Evolutionary conservation across 2,329 filamentous ascomycete genomes (phyloP), one percentile per base, ranked within the genome.

Genomic region (Coniochaeta sp.): DNA sequence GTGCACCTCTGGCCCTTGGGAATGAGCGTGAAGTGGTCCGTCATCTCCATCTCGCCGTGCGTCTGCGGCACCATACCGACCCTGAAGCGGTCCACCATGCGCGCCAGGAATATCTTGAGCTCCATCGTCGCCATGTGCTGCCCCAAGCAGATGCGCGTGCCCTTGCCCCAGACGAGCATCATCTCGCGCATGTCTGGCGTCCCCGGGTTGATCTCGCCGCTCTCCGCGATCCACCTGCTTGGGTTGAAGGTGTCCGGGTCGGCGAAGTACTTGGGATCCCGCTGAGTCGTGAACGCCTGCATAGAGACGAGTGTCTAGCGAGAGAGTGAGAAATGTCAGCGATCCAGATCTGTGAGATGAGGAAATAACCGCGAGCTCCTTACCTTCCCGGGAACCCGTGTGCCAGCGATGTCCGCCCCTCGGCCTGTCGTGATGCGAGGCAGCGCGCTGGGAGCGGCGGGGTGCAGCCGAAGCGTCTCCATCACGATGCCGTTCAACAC

Each of bases 51-150:
- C 22, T 63, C 62, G 0, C 42, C 52, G 26, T 63, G 59, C 34
- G 62, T 63, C 30, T 55, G 38, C 22, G 55, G 34, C 26, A 55
- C 57, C 16, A 62, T 57, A 50, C 24, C 17, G 17, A 63, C 62
- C 22, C 36, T 38, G 44, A 62, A 63, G 12, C 47, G 55, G 16
- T 58, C 59, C 28, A 62, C 24, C 24, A 62, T 22, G 36, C 50
- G 30, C n/a, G 62, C 60, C 8, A 63, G 57, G 12, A 60, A 16
- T 24, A 63, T 59, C 60, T 63, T 63, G 30, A 60, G n/a, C 57
- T 63, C 60, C 62, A 63, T 63, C 17, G 42, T 58, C 7, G 62
- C 62, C 62, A 63, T 62, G 47, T 63, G 34, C 60, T 59, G 60
- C 10, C 62, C 60, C 3, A 59, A 24, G 47, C 62, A 63, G 26